Base-by-base conservation (phyloP, 768 basidiomycete genomes). In the Hemileccinum rubropunctum region DNA sequence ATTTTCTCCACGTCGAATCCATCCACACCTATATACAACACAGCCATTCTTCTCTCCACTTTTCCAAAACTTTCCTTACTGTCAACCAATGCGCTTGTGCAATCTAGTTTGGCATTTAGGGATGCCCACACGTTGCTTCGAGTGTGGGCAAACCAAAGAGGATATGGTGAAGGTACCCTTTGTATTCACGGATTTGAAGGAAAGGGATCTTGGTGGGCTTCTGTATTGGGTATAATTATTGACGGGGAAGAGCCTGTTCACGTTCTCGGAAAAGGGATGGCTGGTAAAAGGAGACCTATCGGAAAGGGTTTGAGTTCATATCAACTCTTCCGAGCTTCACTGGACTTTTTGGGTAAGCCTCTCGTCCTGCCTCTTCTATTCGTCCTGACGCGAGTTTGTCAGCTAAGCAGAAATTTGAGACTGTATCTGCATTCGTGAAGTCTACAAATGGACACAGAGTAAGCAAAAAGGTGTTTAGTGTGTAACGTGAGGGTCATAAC, bases 101-200 rank as follows among this genome's bases (percentile, higher is more conserved):
- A 80, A 21, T 60, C 71, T 10, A 68, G 71, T 10, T 76, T 86
- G 0, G 76, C 83, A 0, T 93, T 91, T 64, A 65, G 69, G 2
- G 86, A 94, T 44, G 91, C 91, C 1, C 65, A 92, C 9, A 76
- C 86, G 0, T 74, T 98, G 1, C 79, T 98, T 14, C 80, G 91
- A 10, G 79, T 95, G 14, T 99, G 97, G 97, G 91, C 90, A 1
- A 83, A 84, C 43, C 88, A 94, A 58, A 76, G 94, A 36, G 92
- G 92, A 0, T 93, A 86, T 56, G 77, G 81, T 3, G 75, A 77
- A 53, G 81, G 85, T 11, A 65, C 69, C 36, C 61, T 80, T 53
- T 85, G 81, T 58, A 72, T 89, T 4, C 73, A 77, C 14, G 90
- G 90, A 14, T 94, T 86, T 61, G 87, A 83, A 59, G 77, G 76